Evolutionary conservation across 371 early-diverging fungal genomes (phyloP).

Genomic region (Mortierella sp.): DNA sequence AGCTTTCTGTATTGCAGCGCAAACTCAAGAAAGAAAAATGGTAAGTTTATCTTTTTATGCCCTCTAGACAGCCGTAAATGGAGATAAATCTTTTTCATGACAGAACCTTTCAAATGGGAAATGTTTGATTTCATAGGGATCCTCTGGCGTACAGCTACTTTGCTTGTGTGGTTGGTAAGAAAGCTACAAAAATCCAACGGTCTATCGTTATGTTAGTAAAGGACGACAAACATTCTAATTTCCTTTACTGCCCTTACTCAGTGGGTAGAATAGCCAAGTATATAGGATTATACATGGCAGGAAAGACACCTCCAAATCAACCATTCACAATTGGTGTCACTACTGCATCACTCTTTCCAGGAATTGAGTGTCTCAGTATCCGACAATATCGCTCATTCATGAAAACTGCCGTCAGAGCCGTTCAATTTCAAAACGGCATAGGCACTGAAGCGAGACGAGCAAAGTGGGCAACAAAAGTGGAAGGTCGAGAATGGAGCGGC

Average conservation of each 20-base stretch:
- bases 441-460: constrained; percentile 19
- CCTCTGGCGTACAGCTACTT: constrained; percentile 21
- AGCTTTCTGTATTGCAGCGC: constrained; percentile 3
- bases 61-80: not conserved
- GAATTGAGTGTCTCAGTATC: constrained; percentile 30
- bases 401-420: constrained; percentile 10
- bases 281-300: constrained; percentile 24
- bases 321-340: constrained; percentile 24
- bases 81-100: not conserved
- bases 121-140: not conserved
- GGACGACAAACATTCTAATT: too few relatives aligned
- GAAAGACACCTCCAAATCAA: constrained; percentile 25
- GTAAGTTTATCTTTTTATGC: not conserved
- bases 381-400: constrained; percentile 32
- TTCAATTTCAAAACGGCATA: constrained; percentile 17
- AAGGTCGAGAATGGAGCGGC: constrained; percentile 35
- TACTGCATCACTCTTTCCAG: constrained; percentile 26
- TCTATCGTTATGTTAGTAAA: too few relatives aligned
- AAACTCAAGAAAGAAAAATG: constrained; percentile 6
- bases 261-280: constrained; percentile 23
- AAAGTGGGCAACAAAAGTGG: constrained; percentile 23
- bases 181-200: too few relatives aligned
- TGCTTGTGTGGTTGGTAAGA: constrained; percentile 15
- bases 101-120: not conserved
- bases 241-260: not conserved